Evolutionary conservation across 2,329 filamentous ascomycete species (phyloP).

Genomic region (Didymella pomorum): DNA sequence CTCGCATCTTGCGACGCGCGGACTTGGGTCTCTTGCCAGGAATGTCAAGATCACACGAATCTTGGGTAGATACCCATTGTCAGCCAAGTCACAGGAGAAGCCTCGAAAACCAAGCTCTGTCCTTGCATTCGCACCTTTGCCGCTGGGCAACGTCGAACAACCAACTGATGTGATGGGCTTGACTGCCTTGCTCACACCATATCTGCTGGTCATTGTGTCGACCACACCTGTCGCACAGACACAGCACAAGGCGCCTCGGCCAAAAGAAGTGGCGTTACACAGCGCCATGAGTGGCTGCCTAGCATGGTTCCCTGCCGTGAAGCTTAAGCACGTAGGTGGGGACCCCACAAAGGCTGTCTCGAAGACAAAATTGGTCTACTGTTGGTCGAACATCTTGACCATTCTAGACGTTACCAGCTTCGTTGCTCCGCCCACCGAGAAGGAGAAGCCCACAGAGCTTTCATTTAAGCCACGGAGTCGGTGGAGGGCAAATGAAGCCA

Average conservation of each 20-base stretch:
- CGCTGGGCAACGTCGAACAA: constrained; percentile 92
- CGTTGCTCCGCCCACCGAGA: constrained; percentile 65
- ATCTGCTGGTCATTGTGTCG: constrained; percentile 94
- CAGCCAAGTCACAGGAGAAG: constrained; percentile 68
- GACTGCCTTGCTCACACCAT: constrained; percentile 94
- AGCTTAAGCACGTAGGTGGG: constrained; percentile 78
- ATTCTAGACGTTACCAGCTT: constrained; percentile 84
- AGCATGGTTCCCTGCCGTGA: constrained; percentile 97
- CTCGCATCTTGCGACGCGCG: constrained; percentile 91
- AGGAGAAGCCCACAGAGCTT: constrained; percentile 79
- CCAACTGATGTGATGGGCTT: constrained; percentile 86
- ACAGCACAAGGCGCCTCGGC: constrained; percentile 89
- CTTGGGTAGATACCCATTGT: constrained; percentile 85
- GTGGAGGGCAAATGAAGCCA: constrained; percentile 94
- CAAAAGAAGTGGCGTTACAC: constrained; percentile 89
- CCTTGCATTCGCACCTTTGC: constrained; percentile 86
- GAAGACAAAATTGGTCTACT: constrained; percentile 90
- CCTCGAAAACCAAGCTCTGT: constrained; percentile 91
- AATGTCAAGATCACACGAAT: constrained; percentile 90
- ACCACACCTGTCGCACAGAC: constrained; percentile 96
- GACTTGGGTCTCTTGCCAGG: constrained; percentile 83
- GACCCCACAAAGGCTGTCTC: constrained; percentile 73
- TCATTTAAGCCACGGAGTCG: constrained; percentile 83
- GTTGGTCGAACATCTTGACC: constrained; percentile 97
- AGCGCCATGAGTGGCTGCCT: constrained; percentile 92